A percentile compares a stretch with the other conserved stretches of the same genome.
Evolutionary conservation across 306 rosid genomes (phyloP).

Genomic region (Ormosia semicastrata): DNA sequence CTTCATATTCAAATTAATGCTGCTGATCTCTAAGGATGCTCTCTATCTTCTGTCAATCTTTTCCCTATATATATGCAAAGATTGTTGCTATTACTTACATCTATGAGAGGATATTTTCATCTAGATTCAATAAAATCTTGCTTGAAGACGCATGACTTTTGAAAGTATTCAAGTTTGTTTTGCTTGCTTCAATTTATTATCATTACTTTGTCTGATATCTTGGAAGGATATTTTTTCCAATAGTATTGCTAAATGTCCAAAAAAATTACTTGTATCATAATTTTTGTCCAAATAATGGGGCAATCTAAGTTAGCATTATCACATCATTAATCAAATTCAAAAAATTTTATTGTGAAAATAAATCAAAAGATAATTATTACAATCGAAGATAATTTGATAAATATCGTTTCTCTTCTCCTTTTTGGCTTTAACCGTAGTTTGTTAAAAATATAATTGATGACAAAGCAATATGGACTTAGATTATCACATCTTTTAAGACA

Average conservation of each 20-base stretch:
- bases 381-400: not conserved
- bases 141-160: no score
- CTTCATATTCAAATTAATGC: not conserved
- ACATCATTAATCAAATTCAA: no score
- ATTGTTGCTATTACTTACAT: not conserved
- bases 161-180: no score
- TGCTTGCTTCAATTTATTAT: no score
- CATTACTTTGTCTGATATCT: not conserved
- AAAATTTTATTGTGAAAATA: not conserved
- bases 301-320: not conserved
- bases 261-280: not conserved
- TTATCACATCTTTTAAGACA: no score
- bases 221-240: not conserved
- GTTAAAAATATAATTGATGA: not conserved
- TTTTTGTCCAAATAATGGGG: not conserved
- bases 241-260: not conserved
- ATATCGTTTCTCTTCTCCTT: not conserved
- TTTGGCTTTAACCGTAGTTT: not conserved
- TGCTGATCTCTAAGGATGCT: constrained; percentile 24
- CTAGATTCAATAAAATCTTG: not conserved
- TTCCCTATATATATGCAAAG: not conserved
- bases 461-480: no score
- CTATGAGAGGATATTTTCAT: not conserved
- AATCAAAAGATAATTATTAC: not conserved
- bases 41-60: constrained; percentile 77